These are phyloP conservation scores for Leptographium wingfieldii DNA, from an alignment of 2,329 filamentous ascomycete species.

Conservation along the genomic window DNA sequence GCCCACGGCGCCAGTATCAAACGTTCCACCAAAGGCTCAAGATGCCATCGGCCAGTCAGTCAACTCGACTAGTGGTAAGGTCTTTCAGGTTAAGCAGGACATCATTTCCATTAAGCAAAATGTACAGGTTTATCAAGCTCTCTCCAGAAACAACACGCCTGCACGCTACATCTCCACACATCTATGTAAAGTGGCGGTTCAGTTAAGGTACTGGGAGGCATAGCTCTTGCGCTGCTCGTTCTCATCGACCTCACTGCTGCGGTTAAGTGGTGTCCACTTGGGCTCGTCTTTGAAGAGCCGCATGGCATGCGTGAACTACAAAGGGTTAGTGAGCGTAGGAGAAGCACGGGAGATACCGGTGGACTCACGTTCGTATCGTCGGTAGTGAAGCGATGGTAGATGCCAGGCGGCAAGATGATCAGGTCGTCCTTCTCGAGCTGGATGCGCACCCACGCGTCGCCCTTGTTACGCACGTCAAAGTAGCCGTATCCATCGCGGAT, in stretches of 20 bases:
- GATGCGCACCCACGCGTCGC: slow-evolving; percentile 84
- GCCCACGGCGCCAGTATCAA: no score
- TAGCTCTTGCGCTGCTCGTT: slow-evolving; percentile 76
- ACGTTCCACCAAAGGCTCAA: no score
- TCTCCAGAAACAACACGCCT: not conserved
- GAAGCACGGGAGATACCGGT: not conserved
- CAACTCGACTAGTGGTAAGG: no score
- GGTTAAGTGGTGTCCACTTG: slow-evolving; percentile 92
- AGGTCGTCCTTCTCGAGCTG: slow-evolving; percentile 74
- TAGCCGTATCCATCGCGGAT: slow-evolving; percentile 80
- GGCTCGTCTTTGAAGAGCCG: slow-evolving; percentile 95
- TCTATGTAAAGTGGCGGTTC: not conserved
- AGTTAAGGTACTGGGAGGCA: slow-evolving; percentile 35
- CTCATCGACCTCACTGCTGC: slow-evolving; percentile 59
- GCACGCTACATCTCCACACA: no score
- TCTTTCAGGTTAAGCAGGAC: no score
- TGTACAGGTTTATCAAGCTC: not conserved
- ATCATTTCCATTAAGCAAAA: no score
- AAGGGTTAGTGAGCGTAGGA: not conserved
- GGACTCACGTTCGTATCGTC: slow-evolving; percentile 73
- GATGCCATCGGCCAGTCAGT: no score
- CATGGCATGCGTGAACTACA: slow-evolving; percentile 88
- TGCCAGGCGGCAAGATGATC: slow-evolving; percentile 85
- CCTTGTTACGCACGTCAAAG: slow-evolving; percentile 78
- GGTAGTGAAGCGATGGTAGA: slow-evolving; percentile 96